Evolutionary conservation across 2,329 filamentous ascomycete genomes (phyloP).

Genomic region (Cordyceps cateniannulata): DNA sequence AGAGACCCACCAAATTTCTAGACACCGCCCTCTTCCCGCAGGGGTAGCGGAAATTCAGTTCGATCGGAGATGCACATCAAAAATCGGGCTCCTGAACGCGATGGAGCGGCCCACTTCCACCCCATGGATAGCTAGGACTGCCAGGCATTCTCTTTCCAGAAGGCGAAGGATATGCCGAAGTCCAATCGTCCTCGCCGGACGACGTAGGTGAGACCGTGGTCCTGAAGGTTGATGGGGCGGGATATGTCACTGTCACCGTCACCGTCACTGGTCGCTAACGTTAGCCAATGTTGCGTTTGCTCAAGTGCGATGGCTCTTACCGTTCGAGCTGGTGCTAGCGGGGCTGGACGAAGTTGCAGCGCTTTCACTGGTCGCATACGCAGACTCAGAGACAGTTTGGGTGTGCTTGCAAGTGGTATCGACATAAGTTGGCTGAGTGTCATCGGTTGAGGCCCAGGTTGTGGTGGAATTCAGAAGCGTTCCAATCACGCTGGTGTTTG

Average conservation of each 20-base stretch:
- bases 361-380: background rate
- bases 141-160: conserved; percentile 20
- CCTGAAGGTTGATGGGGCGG: conserved; percentile 15
- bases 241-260: conserved; percentile 7
- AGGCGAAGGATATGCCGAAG: conserved; percentile 15
- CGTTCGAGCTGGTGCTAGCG: background rate
- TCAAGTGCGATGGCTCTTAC: background rate
- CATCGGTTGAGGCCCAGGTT: background rate
- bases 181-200: background rate
- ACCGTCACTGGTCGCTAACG: background rate
- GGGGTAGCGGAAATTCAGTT: background rate
- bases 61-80: background rate
- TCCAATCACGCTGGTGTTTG: background rate
- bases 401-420: conserved; percentile 1
- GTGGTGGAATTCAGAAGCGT: background rate
- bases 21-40: background rate
- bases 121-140: conserved; percentile 31
- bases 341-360: background rate
- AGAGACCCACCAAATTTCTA: background rate
- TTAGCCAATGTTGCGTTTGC: background rate
- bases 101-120: conserved; percentile 28
- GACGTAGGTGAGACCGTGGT: conserved; percentile 16
- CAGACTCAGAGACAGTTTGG: background rate
- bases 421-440: background rate
- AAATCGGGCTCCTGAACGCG: conserved; percentile 25